Conservation (phyloP, 2,329 filamentous ascomycete species). For the Alternaria triticimaculans region DNA sequence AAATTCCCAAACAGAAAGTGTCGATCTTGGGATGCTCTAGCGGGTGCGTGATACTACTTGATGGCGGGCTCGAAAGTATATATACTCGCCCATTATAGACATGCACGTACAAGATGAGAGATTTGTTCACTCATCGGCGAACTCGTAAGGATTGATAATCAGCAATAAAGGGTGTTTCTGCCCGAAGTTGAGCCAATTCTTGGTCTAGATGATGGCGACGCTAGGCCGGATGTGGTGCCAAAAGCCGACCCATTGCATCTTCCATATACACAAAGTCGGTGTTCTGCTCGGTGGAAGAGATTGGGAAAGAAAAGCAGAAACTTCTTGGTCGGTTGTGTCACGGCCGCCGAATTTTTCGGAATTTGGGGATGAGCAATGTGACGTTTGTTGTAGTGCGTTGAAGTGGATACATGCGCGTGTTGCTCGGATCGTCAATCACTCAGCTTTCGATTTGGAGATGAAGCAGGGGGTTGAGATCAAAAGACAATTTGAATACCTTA, state of each 20-base stretch:
- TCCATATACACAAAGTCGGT: not conserved
- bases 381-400: not conserved
- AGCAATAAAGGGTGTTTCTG: not conserved
- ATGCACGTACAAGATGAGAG: not conserved
- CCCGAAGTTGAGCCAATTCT: not conserved
- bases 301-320: not conserved
- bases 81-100: not conserved
- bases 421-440: accelerated
- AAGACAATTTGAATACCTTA: too few relatives aligned
- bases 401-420: not conserved
- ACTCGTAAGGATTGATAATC: not conserved
- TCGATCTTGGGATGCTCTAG: not conserved
- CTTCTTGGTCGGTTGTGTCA: not conserved
- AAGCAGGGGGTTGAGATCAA: too few relatives aligned
- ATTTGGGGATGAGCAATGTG: too few relatives aligned
- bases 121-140: not conserved
- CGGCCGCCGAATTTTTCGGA: too few relatives aligned
- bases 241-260: not conserved
- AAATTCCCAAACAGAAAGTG: not conserved
- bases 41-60: not conserved
- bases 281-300: not conserved
- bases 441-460: too few relatives aligned
- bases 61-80: not conserved
- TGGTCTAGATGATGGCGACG: not conserved
- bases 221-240: not conserved